Evolutionary conservation across 441 rosid genomes (phyloP), one percentile per base, ranked within the genome.

Genomic region (Brassica balearica): DNA sequence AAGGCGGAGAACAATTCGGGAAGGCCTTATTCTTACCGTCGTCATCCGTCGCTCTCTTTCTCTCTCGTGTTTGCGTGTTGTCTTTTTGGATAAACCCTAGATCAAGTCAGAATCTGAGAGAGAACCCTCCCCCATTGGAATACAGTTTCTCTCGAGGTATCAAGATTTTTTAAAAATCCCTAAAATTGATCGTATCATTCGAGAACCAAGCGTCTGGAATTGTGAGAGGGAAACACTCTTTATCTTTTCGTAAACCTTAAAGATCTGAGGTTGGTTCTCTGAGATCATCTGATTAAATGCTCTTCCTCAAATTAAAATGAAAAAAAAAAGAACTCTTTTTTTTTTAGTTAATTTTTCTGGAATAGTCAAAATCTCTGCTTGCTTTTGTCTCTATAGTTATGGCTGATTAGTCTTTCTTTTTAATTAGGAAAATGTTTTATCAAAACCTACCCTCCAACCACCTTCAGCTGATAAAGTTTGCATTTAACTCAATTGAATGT

Each of bases 381-480:
- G n/a, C n/a, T n/a, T n/a, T n/a, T n/a, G n/a, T n/a, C n/a, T n/a
- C n/a, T n/a, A n/a, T n/a, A n/a, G n/a, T n/a, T n/a, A n/a, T n/a
- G n/a, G n/a, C n/a, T n/a, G 43, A 58, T 66, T 61, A 48, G 80
- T 69, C 17, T 17, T 10, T 6, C 12, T 9, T 36, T 34, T 32
- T 34, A 9, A n/a, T 38, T 25, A 25, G 20, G 3, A 66, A 17
- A 23, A 6, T 19, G 22, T 48, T n/a, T 65, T 62, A 19, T 76
- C 65, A 69, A 69, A 38, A 69, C 70, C 80, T 77, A 77, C 58
- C 59, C 11, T 53, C 58, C 51, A 77, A 77, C 80, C 51, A 77
- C 75, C 34, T 69, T 62, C 20, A 63, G 59, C 75, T 64, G 59
- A 23, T 71, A 32, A 58, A 34, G 20, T 20, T 61, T 51, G 70